These are phyloP conservation scores for Podospora conica DNA, from an alignment of 495 filamentous ascomycete species.

Conservation along the genomic window DNA sequence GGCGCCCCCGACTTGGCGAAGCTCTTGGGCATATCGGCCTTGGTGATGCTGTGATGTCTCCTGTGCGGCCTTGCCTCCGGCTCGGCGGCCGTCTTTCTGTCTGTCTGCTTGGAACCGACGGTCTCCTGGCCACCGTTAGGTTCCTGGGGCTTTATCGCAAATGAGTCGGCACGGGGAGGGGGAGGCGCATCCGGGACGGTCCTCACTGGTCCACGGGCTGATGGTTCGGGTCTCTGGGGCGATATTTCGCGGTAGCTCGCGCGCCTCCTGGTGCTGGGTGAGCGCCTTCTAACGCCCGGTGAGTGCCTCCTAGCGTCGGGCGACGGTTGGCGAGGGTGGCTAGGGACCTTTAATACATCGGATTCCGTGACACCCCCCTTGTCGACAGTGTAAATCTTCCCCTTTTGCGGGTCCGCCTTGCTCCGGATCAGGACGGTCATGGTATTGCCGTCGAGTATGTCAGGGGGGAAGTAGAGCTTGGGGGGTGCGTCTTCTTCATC, in stretches of 20 bases:
- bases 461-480: background rate
- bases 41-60: background rate
- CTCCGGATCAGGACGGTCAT: background rate
- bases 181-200: background rate
- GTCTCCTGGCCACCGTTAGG: background rate
- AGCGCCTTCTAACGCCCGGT: background rate
- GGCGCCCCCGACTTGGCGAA: background rate
- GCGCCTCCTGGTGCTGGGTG: background rate
- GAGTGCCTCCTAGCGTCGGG: no score
- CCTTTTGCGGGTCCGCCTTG: background rate
- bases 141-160: background rate
- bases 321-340: background rate
- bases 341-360: background rate
- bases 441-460: constrained; percentile 2
- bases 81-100: background rate
- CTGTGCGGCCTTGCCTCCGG: background rate
- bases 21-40: background rate
- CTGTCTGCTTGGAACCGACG: background rate
- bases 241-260: background rate
- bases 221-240: background rate
- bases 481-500: background rate
- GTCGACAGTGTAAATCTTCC: background rate
- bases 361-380: constrained; percentile 3
- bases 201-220: background rate
- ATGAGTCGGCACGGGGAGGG: background rate